Evolutionary conservation across 495 filamentous ascomycete species (phyloP).

Genomic region (Hamigera avellanea): DNA sequence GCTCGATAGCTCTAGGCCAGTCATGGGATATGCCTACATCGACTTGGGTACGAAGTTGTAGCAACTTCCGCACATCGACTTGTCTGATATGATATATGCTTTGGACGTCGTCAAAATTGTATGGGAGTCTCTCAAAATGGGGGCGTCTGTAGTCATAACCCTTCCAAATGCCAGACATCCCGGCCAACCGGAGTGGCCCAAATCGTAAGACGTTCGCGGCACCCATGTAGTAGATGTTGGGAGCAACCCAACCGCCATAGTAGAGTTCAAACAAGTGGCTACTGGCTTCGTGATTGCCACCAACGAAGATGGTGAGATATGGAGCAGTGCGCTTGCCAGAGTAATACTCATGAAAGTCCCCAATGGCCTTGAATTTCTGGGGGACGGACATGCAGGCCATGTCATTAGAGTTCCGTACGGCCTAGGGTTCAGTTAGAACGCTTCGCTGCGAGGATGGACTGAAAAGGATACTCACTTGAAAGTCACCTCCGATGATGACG

Average conservation of each 20-base stretch:
- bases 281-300: conserved; percentile 88
- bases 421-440: conserved; percentile 30
- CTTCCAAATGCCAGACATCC: conserved; percentile 89
- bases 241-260: conserved; percentile 95
- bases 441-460: background rate
- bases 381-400: conserved; percentile 80
- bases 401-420: conserved; percentile 79
- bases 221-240: conserved; percentile 93
- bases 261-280: conserved; percentile 81
- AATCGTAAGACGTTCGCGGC: conserved; percentile 77
- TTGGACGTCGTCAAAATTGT: conserved; percentile 57
- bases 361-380: conserved; percentile 66
- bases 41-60: conserved; percentile 71
- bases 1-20: conserved; percentile 79
- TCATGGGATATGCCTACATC: conserved; percentile 91
- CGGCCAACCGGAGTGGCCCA: conserved; percentile 78
- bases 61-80: conserved; percentile 79
- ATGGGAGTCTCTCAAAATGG: conserved; percentile 81
- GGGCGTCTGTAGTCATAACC: conserved; percentile 67
- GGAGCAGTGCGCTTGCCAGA: conserved; percentile 65
- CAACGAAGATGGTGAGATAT: conserved; percentile 82
- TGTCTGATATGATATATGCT: conserved; percentile 82
- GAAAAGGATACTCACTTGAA: conserved; percentile 47
- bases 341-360: conserved; percentile 92
- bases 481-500: conserved; percentile 84